Evolutionary conservation across 2,329 filamentous ascomycete species (phyloP), one percentile per base, ranked within the genome.

Genomic region (Dendryphion nanum): DNA sequence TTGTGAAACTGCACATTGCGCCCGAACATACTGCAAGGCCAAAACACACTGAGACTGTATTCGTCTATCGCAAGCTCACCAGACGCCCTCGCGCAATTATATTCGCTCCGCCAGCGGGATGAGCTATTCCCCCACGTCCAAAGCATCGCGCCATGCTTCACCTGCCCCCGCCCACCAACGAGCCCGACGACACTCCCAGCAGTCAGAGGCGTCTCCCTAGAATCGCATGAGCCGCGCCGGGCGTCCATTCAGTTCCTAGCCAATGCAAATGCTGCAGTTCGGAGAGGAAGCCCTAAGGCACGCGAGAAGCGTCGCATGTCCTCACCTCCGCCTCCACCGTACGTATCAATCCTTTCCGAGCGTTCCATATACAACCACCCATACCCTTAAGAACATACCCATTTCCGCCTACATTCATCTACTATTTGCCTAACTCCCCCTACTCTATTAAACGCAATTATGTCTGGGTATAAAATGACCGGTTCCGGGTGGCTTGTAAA

Each of bases 271-370:
- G 36, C 53, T 24, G 48, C 53, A 14, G 45, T 58, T 5, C 61
- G 23, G 23, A 53, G 50, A 48, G 60, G 60, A 12, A 60, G 51
- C 33, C 62, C 61, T 5, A n/a, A n/a, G 30, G 41, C 50, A 37
- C 59, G 57, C 37, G 52, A 55, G 36, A 55, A 55, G 44, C 57
- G 65, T 23, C 59, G 64, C 14, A 51, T 68, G 43, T 66, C 63
- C 33, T 67, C 63, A 35, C 66, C 66, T 47, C 66, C 66, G 14
- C 66, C 66, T 43, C 66, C 66, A 36, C 64, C 65, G 66, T 68
- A 59, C 64, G 64, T 66, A 42, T 35, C 47, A 37, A 35, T 37
- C 41, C 36, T 28, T 33, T 15, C 31, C 31, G 12, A 21, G 6
- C n/a, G n/a, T n/a, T n/a, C n/a, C n/a, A n/a, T n/a, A n/a, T n/a